Percentiles rank a stretch among this genome's conserved stretches.
phyloP scores from a whole-genome alignment of 163 green algal species.

The Picocystis sp. region DNA sequence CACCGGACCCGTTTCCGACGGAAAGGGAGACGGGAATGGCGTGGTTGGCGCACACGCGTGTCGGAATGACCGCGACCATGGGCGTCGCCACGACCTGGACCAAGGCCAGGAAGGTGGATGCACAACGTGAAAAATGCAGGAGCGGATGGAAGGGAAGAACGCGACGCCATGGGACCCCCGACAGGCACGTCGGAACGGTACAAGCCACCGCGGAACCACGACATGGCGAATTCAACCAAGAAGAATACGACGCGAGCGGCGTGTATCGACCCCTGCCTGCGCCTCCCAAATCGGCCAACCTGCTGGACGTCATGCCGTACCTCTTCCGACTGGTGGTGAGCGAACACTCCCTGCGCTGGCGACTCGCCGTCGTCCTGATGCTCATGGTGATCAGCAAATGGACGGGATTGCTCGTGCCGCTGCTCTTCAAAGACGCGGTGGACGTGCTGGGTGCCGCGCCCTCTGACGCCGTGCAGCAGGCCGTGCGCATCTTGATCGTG shows the following conservation, averaged over 20 bases:
- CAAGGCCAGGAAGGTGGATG: too few species aligned
- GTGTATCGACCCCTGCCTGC: neutral
- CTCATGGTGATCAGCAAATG: constrained; percentile 40
- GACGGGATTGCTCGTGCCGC: constrained; percentile 44
- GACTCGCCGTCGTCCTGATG: constrained; percentile 29
- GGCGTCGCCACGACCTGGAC: too few species aligned
- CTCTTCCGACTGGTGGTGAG: constrained; percentile 37
- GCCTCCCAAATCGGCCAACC: neutral
- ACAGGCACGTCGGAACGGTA: too few species aligned
- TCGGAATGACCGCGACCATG: too few species aligned
- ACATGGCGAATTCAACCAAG: too few species aligned
- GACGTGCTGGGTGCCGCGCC: constrained; percentile 29
- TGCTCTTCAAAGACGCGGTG: constrained; percentile 66
- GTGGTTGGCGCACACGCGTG: too few species aligned
- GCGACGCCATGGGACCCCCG: too few species aligned
- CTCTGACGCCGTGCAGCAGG: neutral
- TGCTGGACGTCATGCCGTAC: constrained; percentile 45
- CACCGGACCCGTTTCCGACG: too few species aligned
- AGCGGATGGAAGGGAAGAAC: too few species aligned
- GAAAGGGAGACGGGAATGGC: too few species aligned
- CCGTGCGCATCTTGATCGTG: constrained; percentile 11
- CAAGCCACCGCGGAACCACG: too few species aligned
- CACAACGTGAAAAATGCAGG: too few species aligned
- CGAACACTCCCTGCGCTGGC: constrained; percentile 34
- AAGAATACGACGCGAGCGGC: neutral